Evolutionary conservation across 2,329 filamentous ascomycete genomes (phyloP).

Genomic region (Stachybotrys chartarum): DNA sequence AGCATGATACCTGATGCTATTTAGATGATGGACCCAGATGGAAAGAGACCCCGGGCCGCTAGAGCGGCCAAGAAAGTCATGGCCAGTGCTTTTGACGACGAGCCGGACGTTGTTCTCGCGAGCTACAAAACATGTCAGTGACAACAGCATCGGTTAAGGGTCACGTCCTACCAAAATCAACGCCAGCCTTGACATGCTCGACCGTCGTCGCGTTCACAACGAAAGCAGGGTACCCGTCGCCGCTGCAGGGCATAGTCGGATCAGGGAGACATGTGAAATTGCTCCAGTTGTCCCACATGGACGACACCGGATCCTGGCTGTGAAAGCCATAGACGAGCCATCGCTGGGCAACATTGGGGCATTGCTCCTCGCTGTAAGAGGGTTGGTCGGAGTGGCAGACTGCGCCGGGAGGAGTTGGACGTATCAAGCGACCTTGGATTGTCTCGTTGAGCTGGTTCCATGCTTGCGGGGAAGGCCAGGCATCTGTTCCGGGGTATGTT

Average conservation of each 20-base stretch:
- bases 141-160: background rate
- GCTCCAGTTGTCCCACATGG: slow-evolving; percentile 33
- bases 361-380: slow-evolving; percentile 18
- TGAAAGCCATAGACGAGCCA: slow-evolving; percentile 23
- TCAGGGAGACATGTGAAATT: slow-evolving; percentile 45
- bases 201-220: slow-evolving; percentile 26
- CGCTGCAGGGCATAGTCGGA: slow-evolving; percentile 23
- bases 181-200: slow-evolving; percentile 21
- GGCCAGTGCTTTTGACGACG: slow-evolving; percentile 31
- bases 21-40: slow-evolving; percentile 46
- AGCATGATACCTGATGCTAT: slow-evolving; percentile 26
- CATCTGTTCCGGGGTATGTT: slow-evolving; percentile 33
- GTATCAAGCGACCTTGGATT: slow-evolving; percentile 33
- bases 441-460: slow-evolving; percentile 41
- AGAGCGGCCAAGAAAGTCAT: slow-evolving; percentile 38
- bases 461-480: slow-evolving; percentile 38
- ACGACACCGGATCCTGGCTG: slow-evolving; percentile 18
- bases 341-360: slow-evolving; percentile 12
- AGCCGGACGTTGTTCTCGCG: slow-evolving; percentile 34
- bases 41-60: slow-evolving; percentile 42
- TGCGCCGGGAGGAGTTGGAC: slow-evolving; percentile 27
- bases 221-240: slow-evolving; percentile 24
- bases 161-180: slow-evolving; percentile 35
- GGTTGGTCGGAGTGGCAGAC: slow-evolving; percentile 20
- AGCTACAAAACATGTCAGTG: slow-evolving; percentile 16